Conservation (phyloP, 768 basidiomycete species). For the Lentinula guzmanii region DNA sequence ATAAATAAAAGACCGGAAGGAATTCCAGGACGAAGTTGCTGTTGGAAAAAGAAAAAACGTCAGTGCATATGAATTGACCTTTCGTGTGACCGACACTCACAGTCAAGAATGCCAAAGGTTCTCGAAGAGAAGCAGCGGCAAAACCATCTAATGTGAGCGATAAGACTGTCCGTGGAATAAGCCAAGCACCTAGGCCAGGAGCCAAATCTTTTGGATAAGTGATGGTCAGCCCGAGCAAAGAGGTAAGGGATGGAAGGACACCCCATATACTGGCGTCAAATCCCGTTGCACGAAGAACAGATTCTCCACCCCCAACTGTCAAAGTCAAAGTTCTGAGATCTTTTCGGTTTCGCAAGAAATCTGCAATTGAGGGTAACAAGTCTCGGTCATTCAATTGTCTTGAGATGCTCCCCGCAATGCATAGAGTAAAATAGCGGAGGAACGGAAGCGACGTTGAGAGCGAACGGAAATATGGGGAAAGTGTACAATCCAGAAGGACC, state of each 20-base stretch:
- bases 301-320: conserved; percentile 36
- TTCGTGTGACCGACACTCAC: conserved; percentile 17
- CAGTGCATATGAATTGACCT: neutral
- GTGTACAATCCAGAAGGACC: conserved; percentile 45
- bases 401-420: conserved; percentile 30
- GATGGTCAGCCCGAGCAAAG: conserved; percentile 49
- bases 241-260: conserved; percentile 51
- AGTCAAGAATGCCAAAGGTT: conserved; percentile 35
- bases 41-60: conserved; percentile 2
- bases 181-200: conserved; percentile 59
- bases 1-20: conserved; percentile 50
- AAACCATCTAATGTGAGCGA: conserved; percentile 39
- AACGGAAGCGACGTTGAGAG: conserved; percentile 45
- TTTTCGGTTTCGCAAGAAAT: conserved; percentile 53
- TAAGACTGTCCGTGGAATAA: conserved; percentile 50
- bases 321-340: conserved; percentile 50
- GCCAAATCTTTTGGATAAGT: conserved; percentile 61
- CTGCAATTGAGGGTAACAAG: conserved; percentile 63
- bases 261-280: conserved; percentile 72
- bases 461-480: conserved; percentile 45
- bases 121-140: conserved; percentile 27
- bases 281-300: conserved; percentile 44
- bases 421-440: conserved; percentile 59
- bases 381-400: conserved; percentile 48
- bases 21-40: conserved; percentile 59